Conservation (phyloP, 202 grass and related monocot species). For the Alloteropsis angusta region DNA sequence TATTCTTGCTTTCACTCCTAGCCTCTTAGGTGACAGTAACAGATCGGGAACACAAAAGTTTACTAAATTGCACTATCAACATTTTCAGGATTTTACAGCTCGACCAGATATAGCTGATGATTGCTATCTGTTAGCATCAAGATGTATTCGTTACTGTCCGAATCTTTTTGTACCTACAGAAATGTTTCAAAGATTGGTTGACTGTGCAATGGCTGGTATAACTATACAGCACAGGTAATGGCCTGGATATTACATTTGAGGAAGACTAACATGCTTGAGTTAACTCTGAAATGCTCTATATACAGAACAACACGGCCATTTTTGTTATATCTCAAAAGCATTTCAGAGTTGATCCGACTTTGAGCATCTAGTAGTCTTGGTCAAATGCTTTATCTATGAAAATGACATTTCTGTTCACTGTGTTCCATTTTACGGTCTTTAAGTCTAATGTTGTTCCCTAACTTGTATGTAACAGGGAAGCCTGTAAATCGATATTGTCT, state of each 20-base stretch:
- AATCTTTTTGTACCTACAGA: conserved; percentile 76
- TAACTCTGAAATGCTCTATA: background rate
- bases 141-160: conserved; percentile 94
- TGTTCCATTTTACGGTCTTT: background rate
- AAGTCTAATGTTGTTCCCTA: conserved; percentile 21
- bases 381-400: background rate
- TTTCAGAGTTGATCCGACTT: background rate
- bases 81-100: conserved; percentile 87
- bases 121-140: conserved; percentile 89
- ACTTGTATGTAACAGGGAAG: conserved; percentile 56
- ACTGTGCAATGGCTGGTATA: conserved; percentile 85
- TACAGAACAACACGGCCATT: background rate
- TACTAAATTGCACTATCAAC: conserved; percentile 7
- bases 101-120: conserved; percentile 98
- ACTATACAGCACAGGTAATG: conserved; percentile 93
- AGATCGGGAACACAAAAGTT: conserved; percentile 11
- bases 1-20: conserved; percentile 10
- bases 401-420: conserved; percentile 15
- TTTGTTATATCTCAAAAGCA: background rate
- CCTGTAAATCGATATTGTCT: conserved; percentile 88
- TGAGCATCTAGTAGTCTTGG: background rate
- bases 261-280: background rate
- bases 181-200: conserved; percentile 70
- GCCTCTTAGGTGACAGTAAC: background rate
- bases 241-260: conserved; percentile 3